Evolutionary conservation across 345 rosid species (phyloP), one percentile per base, ranked within the genome.

Genomic region (Salix arbutifolia): DNA sequence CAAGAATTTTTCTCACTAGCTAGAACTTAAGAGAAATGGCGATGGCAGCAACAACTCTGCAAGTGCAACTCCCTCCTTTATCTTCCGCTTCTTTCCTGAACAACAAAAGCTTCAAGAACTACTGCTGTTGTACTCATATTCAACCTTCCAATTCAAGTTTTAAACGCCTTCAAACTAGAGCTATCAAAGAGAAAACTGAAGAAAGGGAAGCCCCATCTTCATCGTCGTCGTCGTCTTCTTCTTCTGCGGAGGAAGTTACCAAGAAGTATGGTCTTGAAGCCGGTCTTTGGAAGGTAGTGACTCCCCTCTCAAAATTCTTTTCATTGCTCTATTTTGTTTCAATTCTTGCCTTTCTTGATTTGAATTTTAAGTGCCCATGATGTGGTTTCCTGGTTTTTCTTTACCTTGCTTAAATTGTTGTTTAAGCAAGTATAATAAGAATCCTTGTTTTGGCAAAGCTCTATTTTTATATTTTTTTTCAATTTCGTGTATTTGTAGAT

Each of bases 271-370:
- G 97, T 58, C 94, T 93, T 10, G 97, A 95, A 88, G 92, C 87
- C 74, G 99, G 97, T 74, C 86, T 93, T 26, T 95, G 97, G 97
- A 88, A 93, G 94, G 99, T 94, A 74, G 67, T 94, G 91, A 70
- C 68, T 64, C 81, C 28, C 66, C 60, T 74, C 37, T 48, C 71
- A 50, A 69, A 38, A 25, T 18, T 11, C 37, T 35, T 71, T 42
- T 35, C 17, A 40, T 53, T 42, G 3, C 38, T 48, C 53, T 17
- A 18, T 30, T 65, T 71, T 48, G 21, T 21, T 12, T 38, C 25
- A 5, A 16, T 42, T 66, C 23, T 35, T 8, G 10, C 18, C 62
- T 31, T 65, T 33, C 35, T 4, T 30, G 37, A 26, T 65, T 37
- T 65, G 38, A 65, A 65, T 30, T 65, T 64, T 26, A 19, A 18